phyloP scores from a whole-genome alignment of 495 filamentous ascomycete genomes.

The Aspergillus cavernicola region DNA sequence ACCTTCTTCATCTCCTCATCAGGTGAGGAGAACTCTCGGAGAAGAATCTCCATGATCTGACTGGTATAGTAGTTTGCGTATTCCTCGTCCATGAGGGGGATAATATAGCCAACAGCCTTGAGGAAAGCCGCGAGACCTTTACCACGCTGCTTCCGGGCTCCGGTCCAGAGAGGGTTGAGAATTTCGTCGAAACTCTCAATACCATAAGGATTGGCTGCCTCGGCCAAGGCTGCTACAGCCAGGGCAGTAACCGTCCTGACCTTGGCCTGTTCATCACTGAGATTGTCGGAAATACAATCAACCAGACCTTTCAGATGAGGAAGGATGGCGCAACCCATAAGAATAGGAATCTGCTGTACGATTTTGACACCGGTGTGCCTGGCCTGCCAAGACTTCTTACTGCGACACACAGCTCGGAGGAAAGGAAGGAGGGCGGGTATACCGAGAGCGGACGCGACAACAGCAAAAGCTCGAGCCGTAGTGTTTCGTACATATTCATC shows the following conservation, averaged over 20 bases:
- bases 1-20: constrained; percentile 99
- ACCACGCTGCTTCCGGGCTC: constrained; percentile 89
- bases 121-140: constrained; percentile 95
- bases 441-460: constrained; percentile 93
- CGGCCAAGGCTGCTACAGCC: constrained; percentile 91
- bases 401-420: constrained; percentile 89
- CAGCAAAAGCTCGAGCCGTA: constrained; percentile 94
- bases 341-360: constrained; percentile 97
- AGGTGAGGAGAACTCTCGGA: constrained; percentile 91
- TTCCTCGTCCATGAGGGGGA: constrained; percentile 98
- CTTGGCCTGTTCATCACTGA: constrained; percentile 97
- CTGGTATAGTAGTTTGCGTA: constrained; percentile 98
- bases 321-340: constrained; percentile 97
- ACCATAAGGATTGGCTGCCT: constrained; percentile 97
- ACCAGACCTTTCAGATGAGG: constrained; percentile 95
- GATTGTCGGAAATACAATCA: constrained; percentile 91
- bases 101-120: constrained; percentile 97
- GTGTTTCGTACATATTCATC: constrained; percentile 99
- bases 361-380: constrained; percentile 99
- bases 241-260: constrained; percentile 94
- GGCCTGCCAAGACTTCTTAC: constrained; percentile 99
- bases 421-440: constrained; percentile 95
- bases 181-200: constrained; percentile 99
- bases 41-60: constrained; percentile 97
- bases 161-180: constrained; percentile 94